A percentile compares a stretch with the other conserved stretches of the same genome.
Conservation (phyloP, 2,329 filamentous ascomycete species). For the Periconia digitata region DNA sequence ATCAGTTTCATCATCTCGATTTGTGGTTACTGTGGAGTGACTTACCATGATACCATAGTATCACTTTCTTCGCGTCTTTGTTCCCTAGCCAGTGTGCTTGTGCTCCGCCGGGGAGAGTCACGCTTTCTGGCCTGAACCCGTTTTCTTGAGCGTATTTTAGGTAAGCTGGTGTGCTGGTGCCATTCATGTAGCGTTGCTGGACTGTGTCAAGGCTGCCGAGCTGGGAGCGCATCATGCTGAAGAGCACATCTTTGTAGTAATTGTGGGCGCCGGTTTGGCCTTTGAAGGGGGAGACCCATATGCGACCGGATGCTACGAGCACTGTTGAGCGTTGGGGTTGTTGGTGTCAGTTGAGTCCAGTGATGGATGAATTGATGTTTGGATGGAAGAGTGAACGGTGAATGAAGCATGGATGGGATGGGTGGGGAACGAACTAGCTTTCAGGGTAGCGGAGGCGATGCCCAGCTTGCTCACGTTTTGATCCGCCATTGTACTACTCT, state of each 20-base stretch:
- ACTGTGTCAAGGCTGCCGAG: slow-evolving; percentile 32
- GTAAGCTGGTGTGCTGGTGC: slow-evolving; percentile 36
- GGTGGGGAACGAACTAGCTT: slow-evolving; percentile 26
- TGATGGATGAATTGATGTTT: neutral
- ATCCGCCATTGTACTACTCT: slow-evolving; percentile 22
- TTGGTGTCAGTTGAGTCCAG: slow-evolving; percentile 3
- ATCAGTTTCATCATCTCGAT: slow-evolving; percentile 5
- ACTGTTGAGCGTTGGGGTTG: slow-evolving; percentile 17
- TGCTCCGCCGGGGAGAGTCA: slow-evolving; percentile 44
- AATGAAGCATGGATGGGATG: neutral
- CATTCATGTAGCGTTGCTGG: slow-evolving; percentile 37
- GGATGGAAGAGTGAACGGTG: neutral
- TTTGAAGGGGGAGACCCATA: slow-evolving; percentile 41
- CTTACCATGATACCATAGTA: slow-evolving; percentile 52
- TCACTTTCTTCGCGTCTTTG: slow-evolving; percentile 39
- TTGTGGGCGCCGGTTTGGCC: slow-evolving; percentile 35
- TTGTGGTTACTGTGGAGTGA: neutral
- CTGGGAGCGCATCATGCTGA: slow-evolving; percentile 32
- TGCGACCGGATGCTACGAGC: slow-evolving; percentile 34
- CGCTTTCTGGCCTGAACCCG: slow-evolving; percentile 41
- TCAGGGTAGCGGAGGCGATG: slow-evolving; percentile 32
- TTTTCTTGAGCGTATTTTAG: slow-evolving; percentile 36
- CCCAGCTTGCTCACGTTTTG: slow-evolving; percentile 35
- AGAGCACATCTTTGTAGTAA: slow-evolving; percentile 41
- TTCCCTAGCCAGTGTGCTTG: slow-evolving; percentile 52